Evolutionary conservation across 108 stramenopile species (phyloP), one percentile per base, ranked within the genome.

Genomic region (Heterococcus sp.): DNA sequence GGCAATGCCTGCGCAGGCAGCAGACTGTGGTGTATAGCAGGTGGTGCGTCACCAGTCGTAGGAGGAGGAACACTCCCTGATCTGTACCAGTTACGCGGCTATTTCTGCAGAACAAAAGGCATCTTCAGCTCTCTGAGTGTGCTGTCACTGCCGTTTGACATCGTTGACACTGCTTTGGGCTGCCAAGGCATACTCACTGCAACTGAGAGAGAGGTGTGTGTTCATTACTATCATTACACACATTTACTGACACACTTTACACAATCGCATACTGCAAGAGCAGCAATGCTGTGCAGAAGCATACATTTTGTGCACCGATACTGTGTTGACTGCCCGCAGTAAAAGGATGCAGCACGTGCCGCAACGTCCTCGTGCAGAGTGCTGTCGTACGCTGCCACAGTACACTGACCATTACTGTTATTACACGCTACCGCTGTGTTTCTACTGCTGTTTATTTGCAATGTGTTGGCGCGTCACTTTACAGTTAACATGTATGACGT

Each of bases 111-210:
- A 5, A 67, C 64, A 37, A 21, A 31, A 30, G 75, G 65, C 31
- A 36, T 37, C 30, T 75, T 75, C 35, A 29, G 39, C 26, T 1
- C 35, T 30, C 29, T 2, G 66, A 36, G 27, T 38, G 2, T 75
- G 40, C 75, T 75, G 1, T 75, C 75, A 11, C 26, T 75, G 21
- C 75, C 75, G 26, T 75, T 75, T 38, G 75, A 75, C 66, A 11
- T 3, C 26, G 66, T 65, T 11, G 75, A 75, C n/a, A 75, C 75
- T 0, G 27, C 68, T 5, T 36, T 75, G n/a, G 64, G 28, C 8
- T 68, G 35, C 3, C 73, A 74, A 64, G 73, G 73, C 1, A 74
- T 74, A 8, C 46, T 74, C 38, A 74, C 63, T n/a, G 73, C 73
- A 64, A 74, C 73, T 1, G 73, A 74, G 28, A 32, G 73, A 11